phyloP scores from a whole-genome alignment of 768 basidiomycete genomes.

The Kwoniella mangroviensis region DNA sequence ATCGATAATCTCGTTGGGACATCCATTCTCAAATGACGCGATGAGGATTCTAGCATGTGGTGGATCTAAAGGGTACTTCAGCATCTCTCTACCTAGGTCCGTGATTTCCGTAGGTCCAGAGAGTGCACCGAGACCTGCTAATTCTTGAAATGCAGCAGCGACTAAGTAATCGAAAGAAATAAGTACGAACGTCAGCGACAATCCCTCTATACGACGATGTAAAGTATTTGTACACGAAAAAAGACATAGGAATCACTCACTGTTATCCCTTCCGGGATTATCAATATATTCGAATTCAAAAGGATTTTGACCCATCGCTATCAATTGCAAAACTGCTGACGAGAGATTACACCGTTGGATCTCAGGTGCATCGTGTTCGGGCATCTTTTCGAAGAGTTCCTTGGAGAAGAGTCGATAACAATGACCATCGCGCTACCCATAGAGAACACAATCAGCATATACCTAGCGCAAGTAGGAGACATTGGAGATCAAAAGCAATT shows the following conservation, averaged over 20 bases:
- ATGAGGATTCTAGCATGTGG: conserved; percentile 76
- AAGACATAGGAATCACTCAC: conserved; percentile 61
- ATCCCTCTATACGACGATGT: too few relatives aligned
- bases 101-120: conserved; percentile 71
- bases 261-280: conserved; percentile 72
- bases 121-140: conserved; percentile 81
- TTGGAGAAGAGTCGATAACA: conserved; percentile 96
- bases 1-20: conserved; percentile 77
- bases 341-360: conserved; percentile 85
- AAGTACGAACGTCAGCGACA: too few relatives aligned
- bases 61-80: conserved; percentile 90
- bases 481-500: too few relatives aligned
- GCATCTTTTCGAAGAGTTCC: conserved; percentile 71
- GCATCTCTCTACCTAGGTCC: conserved; percentile 77
- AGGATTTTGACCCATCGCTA: conserved; percentile 79
- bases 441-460: too few relatives aligned
- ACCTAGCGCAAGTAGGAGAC: too few relatives aligned
- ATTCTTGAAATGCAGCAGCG: conserved; percentile 57
- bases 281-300: conserved; percentile 88
- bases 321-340: conserved; percentile 80
- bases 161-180: conserved; percentile 35
- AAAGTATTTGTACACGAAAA: too few relatives aligned
- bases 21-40: conserved; percentile 73
- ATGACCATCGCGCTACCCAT: conserved; percentile 74
- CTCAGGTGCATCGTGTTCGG: conserved; percentile 76